A percentile compares a stretch with the other conserved stretches of the same genome.
These are phyloP conservation scores for Caryocar brasiliense DNA, from an alignment of 441 rosid species.

Conservation along the genomic window DNA sequence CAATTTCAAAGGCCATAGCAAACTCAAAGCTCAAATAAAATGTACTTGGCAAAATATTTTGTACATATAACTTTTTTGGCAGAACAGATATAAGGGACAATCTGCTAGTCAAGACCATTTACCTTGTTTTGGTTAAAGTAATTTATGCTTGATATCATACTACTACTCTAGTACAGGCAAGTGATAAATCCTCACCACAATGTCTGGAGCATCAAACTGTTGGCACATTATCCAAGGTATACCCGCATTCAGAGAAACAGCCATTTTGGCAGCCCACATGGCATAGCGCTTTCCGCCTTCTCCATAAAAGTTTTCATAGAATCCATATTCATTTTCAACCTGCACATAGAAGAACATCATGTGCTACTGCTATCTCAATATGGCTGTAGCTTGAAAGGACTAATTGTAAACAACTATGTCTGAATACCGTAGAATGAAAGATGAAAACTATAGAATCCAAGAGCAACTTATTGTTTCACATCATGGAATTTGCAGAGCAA, in stretches of 20 bases:
- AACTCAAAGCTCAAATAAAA: neutral
- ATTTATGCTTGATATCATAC: no score
- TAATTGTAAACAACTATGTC: no score
- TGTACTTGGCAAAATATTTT: neutral
- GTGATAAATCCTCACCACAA: conserved; percentile 45
- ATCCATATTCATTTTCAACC: conserved; percentile 92
- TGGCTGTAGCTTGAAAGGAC: no score
- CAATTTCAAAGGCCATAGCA: neutral
- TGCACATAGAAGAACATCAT: conserved; percentile 23
- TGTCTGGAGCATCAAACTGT: conserved; percentile 74
- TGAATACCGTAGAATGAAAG: neutral
- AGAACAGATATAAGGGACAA: no score
- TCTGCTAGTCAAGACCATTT: no score
- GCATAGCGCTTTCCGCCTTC: conserved; percentile 78
- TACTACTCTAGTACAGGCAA: no score
- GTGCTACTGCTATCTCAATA: no score
- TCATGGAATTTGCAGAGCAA: no score
- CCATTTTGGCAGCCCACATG: conserved; percentile 88
- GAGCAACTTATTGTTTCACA: neutral
- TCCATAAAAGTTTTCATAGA: conserved; percentile 56
- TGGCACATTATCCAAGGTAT: conserved; percentile 98
- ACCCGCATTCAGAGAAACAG: conserved; percentile 77
- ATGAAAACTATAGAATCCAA: neutral
- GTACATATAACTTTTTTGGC: no score
- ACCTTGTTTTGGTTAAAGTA: no score